Evolutionary conservation across 257 asterid genomes (phyloP).

Genomic region (Gardenia jasminoides): DNA sequence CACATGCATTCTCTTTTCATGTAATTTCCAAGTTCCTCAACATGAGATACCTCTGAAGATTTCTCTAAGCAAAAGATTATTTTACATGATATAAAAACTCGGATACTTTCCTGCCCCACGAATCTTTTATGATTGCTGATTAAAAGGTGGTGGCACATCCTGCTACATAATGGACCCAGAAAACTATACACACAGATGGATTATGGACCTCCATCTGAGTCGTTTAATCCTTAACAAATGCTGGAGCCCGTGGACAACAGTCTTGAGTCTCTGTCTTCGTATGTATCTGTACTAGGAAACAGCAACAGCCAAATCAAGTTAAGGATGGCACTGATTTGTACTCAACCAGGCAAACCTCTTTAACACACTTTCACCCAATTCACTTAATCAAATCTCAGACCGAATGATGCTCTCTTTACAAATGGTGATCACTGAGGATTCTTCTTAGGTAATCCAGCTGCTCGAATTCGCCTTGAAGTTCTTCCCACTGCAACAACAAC

Average conservation of each 20-base stretch:
- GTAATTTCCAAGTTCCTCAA: neutral
- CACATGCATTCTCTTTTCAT: neutral
- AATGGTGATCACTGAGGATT: conserved; percentile 41
- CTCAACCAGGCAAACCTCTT: neutral
- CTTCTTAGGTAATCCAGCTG: conserved; percentile 78
- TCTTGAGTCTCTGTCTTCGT: neutral
- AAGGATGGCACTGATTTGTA: too few species aligned
- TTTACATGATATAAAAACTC: neutral
- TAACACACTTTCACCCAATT: neutral
- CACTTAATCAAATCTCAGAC: neutral
- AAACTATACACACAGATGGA: too few species aligned
- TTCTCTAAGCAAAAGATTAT: neutral
- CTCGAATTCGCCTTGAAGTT: conserved; percentile 72
- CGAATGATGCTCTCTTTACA: conserved; percentile 5
- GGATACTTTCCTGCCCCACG: neutral
- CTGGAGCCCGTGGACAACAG: neutral
- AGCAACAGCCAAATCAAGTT: neutral
- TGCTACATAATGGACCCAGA: neutral
- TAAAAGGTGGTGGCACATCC: too few species aligned
- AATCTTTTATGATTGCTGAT: too few species aligned
- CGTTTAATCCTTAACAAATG: neutral
- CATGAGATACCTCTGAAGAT: neutral
- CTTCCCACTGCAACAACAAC: conserved; percentile 82
- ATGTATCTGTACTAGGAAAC: too few species aligned
- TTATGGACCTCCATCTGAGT: neutral